Evolutionary conservation across 768 basidiomycete species (phyloP), one percentile per base, ranked within the genome.

Genomic region (Leucocoprinus sp.): DNA sequence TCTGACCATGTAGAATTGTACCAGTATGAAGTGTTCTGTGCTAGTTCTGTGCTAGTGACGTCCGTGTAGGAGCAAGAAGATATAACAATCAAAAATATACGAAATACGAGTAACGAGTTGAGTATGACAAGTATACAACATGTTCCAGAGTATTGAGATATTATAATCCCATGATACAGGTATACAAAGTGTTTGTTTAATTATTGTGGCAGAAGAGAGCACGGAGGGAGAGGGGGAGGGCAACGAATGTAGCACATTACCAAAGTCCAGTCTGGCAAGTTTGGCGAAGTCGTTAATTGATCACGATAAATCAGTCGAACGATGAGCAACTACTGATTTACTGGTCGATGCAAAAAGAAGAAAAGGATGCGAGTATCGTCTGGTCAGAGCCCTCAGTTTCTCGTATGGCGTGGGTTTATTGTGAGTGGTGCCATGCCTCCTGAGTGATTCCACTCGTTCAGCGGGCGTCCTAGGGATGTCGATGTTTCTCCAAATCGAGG

Each of bases 321-420:
- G 45, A 22, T 37, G 45, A 5, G 23, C 36, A 37, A 21, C 39
- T n/a, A 41, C 40, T 11, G 46, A 52, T 17, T 48, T 19, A 28
- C 57, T 53, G 22, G 18, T 12, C 35, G 55, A 50, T 37, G 57
- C 55, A 47, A 70, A 68, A 34, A 69, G 45, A 9, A 70, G 69
- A 43, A 74, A 66, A 14, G 69, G 68, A 35, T 71, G 59, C 5
- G 71, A 72, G 55, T 73, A 75, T n/a, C 72, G 65, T 48, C 74
- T 72, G 15, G 71, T 73, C 45, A 72, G 62, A 12, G 62, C 66
- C 37, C 65, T 68, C 9, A 74, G 54, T 43, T 62, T 67, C 38
- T 61, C 57, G 44, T 72, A 70, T 0, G 70, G 65, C 33, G 55
- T 60, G 28, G 52, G 48, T 42, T 60, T 61, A 9, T 14, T 31